A percentile compares a stretch with the other conserved stretches of the same genome.
These are phyloP conservation scores for Entonaema liquescens DNA, from an alignment of 495 filamentous ascomycete species.

Conservation along the genomic window DNA sequence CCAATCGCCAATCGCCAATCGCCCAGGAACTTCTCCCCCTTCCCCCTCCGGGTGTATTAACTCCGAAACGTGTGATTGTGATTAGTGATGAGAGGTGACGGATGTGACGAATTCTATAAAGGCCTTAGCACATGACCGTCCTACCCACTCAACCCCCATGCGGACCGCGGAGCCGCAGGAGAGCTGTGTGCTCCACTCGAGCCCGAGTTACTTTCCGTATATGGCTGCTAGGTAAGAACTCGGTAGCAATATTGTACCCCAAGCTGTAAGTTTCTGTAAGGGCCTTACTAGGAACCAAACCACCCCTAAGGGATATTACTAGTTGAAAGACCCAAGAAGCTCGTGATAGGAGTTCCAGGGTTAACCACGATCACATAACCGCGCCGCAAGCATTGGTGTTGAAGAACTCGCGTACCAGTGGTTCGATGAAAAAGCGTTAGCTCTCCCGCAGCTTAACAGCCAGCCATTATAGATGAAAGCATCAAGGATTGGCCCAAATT, in stretches of 20 bases:
- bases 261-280: neutral
- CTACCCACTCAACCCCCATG: slow-evolving; percentile 12
- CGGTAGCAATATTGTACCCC: neutral
- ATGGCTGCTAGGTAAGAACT: slow-evolving; percentile 8
- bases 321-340: neutral
- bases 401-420: neutral
- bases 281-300: neutral
- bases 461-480: slow-evolving; percentile 20
- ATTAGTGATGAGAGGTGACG: slow-evolving; percentile 12
- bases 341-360: neutral
- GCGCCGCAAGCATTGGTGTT: neutral
- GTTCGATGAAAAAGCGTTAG: neutral
- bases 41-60: slow-evolving; percentile 19
- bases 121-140: slow-evolving; percentile 31
- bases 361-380: neutral
- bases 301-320: neutral
- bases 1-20: slow-evolving; percentile 11
- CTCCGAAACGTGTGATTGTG: slow-evolving; percentile 32
- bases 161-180: slow-evolving; percentile 39
- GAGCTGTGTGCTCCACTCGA: slow-evolving; percentile 14
- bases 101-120: slow-evolving; percentile 31
- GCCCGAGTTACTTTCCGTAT: slow-evolving; percentile 23
- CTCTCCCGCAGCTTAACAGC: slow-evolving; percentile 6
- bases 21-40: no score
- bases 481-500: slow-evolving; percentile 25